Evolutionary conservation across 169 alveolate genomes (phyloP).

Genomic region (Eimeria tenella): DNA sequence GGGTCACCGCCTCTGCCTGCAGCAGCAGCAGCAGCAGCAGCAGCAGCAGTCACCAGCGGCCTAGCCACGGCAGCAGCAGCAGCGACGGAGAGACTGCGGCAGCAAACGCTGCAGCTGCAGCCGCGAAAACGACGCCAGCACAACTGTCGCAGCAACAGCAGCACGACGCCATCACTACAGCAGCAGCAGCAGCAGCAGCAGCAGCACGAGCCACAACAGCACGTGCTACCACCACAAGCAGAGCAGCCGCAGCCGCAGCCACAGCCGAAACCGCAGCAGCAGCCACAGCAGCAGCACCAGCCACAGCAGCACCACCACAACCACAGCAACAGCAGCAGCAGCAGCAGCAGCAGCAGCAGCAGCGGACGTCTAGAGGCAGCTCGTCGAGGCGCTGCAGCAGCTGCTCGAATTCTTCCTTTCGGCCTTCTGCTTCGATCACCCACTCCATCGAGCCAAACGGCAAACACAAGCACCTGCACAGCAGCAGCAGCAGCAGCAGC

Average conservation of each 20-base stretch:
- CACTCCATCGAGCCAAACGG: constrained; percentile 70
- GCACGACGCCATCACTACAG: too few species aligned
- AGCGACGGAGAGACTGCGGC: background rate
- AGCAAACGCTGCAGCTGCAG: too few species aligned
- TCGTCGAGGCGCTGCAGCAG: constrained; percentile 24
- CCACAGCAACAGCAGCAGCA: background rate
- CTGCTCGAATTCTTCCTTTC: background rate
- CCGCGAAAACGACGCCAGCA: too few species aligned
- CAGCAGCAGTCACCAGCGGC: background rate
- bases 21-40: background rate
- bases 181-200: too few species aligned
- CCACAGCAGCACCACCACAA: too few species aligned
- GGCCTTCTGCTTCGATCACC: constrained; percentile 13
- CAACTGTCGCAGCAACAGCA: too few species aligned
- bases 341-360: background rate
- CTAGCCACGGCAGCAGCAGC: background rate
- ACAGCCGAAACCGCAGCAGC: too few species aligned
- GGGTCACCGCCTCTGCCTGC: background rate
- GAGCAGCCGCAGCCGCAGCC: too few species aligned
- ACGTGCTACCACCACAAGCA: too few species aligned
- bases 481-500: background rate
- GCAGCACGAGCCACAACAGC: too few species aligned
- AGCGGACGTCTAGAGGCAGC: background rate
- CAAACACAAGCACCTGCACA: constrained; percentile 34
- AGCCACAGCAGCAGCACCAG: too few species aligned